These are phyloP conservation scores for Physcomitrellopsis africana DNA, from an alignment of 225 moss, liverwort and hornwort genomes.

Conservation along the genomic window DNA sequence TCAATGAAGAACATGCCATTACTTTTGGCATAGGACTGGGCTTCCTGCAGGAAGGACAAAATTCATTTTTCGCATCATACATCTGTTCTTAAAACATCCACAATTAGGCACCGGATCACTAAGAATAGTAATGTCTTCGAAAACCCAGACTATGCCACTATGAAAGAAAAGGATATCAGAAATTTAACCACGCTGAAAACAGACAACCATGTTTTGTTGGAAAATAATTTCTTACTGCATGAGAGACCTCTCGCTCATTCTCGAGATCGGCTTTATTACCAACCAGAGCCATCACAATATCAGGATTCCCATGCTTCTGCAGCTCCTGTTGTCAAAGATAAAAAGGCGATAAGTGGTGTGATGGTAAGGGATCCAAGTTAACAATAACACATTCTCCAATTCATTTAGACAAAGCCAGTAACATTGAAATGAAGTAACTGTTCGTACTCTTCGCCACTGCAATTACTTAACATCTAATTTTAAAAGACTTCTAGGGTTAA, in stretches of 20 bases:
- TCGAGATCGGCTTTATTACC: constrained; percentile 96
- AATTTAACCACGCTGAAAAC: too few relatives aligned
- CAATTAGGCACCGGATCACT: background rate
- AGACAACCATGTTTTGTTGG: too few relatives aligned
- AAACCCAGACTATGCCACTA: background rate
- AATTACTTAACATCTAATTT: too few relatives aligned
- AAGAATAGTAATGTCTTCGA: background rate
- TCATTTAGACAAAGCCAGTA: too few relatives aligned
- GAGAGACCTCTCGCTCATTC: constrained; percentile 65
- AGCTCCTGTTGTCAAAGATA: constrained; percentile 58
- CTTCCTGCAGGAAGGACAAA: constrained; percentile 57
- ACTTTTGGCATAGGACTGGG: constrained; percentile 77
- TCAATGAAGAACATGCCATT: constrained; percentile 98
- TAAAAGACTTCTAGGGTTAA: background rate
- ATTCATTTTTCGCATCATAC: background rate
- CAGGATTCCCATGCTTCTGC: constrained; percentile 89
- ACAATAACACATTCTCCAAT: too few relatives aligned
- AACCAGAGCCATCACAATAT: constrained; percentile 92
- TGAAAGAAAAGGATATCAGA: background rate
- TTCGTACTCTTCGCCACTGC: too few relatives aligned
- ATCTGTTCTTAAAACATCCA: background rate
- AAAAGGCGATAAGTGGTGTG: background rate
- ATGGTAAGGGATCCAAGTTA: background rate
- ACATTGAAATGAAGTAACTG: too few relatives aligned
- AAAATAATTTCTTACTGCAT: constrained; percentile 47